Base-by-base conservation (phyloP, 768 basidiomycete genomes). In the Clavaria fumosa region DNA sequence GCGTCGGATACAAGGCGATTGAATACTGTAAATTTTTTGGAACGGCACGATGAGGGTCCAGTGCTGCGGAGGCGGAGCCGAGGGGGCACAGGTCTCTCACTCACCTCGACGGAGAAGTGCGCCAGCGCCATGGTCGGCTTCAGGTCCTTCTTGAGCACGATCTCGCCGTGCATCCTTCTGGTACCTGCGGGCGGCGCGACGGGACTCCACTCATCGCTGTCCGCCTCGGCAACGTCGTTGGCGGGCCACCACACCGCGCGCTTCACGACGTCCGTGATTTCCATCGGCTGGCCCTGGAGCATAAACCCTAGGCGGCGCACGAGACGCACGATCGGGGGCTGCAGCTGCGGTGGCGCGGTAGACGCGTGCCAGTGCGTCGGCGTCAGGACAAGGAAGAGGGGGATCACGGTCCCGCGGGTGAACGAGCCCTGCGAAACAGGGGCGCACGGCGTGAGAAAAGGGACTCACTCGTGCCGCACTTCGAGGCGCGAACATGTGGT, bases 121-220 rank as follows among this genome's bases (percentile, higher is more conserved):
- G 62, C 66, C 47, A 71, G 61, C 35, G 62, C 57, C 28, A 65
- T 64, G 12, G 68, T 59, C 14, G 70, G 69, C 34, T 66, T 49
- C 20, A 72, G 53, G 40, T 70, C 67, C 50, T 71, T 71, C 10
- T 64, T 50, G 2, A 72, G 54, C 23, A 55, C 58, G 30, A 72
- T 67, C 49, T 72, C 70, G 4, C 70, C 70, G 44, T 70, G 66
- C 19, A 71, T 53, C 39, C 61, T 54, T 14, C 69, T 64, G 18
- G 51, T 53, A 3, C 47, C 54, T 4, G 50, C 41, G 23, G 46
- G 45, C n/a, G n/a, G n/a, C n/a, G n/a, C n/a, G n/a, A n/a, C n/a
- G n/a, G n/a, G n/a, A n/a, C n/a, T n/a, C n/a, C n/a, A n/a, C n/a
- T n/a, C n/a, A n/a, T n/a, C n/a, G n/a, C n/a, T n/a, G n/a, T n/a